These are phyloP conservation scores for Salix arbutifolia DNA, from an alignment of 345 rosid genomes.

Conservation along the genomic window DNA sequence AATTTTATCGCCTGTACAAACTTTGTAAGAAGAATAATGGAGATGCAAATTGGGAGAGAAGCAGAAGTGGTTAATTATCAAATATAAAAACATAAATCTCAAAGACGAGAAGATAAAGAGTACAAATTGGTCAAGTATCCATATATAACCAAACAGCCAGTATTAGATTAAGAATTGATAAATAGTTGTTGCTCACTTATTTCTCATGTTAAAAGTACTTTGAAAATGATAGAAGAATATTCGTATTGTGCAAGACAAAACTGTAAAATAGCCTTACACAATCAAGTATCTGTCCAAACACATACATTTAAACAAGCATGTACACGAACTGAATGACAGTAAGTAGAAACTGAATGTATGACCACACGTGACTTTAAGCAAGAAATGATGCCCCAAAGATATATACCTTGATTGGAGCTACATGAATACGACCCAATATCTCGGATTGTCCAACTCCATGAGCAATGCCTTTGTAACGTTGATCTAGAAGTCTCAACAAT, in stretches of 20 bases:
- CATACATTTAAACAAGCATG: not conserved
- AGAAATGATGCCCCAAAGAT: not conserved
- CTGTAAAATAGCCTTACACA: not conserved
- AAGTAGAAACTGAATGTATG: not conserved
- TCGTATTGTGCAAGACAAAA: not conserved
- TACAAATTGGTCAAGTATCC: not conserved
- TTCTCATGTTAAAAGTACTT: not conserved
- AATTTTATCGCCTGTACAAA: not conserved
- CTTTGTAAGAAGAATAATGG: not conserved
- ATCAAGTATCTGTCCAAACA: not conserved
- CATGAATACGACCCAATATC: constrained; percentile 95
- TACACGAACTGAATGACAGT: not conserved
- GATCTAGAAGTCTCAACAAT: constrained; percentile 86
- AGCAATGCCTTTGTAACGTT: constrained; percentile 89
- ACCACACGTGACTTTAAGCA: not conserved
- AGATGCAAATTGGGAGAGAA: not conserved
- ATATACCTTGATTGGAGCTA: constrained; percentile 92
- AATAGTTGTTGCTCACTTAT: not conserved
- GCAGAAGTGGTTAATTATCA: not conserved
- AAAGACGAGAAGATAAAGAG: not conserved
- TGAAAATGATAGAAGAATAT: not conserved
- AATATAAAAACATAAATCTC: not conserved
- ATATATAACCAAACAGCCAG: not conserved
- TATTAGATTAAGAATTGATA: not conserved
- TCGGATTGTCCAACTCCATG: constrained; percentile 99